phyloP scores from a whole-genome alignment of 345 rosid genomes.

The Acer saccharum region DNA sequence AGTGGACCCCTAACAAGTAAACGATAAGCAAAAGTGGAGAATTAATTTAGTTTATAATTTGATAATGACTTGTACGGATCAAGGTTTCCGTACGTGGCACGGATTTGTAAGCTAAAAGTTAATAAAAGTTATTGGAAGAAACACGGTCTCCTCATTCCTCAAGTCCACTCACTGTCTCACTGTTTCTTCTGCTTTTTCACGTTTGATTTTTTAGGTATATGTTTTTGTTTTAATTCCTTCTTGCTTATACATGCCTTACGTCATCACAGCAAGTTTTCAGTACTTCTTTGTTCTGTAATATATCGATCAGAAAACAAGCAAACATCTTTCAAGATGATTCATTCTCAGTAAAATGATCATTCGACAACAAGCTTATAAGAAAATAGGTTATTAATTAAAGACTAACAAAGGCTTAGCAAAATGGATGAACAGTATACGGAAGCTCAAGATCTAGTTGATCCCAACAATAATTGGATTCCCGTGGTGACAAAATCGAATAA shows the following conservation, averaged over 20 bases:
- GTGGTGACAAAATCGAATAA: too few relatives aligned
- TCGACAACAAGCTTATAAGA: too few relatives aligned
- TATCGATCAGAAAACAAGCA: too few relatives aligned
- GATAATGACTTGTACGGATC: conserved; percentile 11
- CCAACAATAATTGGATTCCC: too few relatives aligned
- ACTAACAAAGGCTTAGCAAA: too few relatives aligned
- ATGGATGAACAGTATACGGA: too few relatives aligned
- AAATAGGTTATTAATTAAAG: too few relatives aligned
- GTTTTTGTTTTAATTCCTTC: not conserved
- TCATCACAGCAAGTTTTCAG: not conserved
- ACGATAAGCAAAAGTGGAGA: not conserved
- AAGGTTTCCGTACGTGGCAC: conserved; percentile 11
- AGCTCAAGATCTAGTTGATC: too few relatives aligned
- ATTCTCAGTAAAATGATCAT: too few relatives aligned
- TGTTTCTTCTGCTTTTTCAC: not conserved
- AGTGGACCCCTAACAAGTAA: not conserved
- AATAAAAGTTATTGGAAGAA: not conserved
- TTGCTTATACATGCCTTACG: conserved; percentile 7
- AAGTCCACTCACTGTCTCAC: not conserved
- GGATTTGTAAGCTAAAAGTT: not conserved
- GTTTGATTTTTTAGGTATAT: not conserved
- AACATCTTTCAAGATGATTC: too few relatives aligned
- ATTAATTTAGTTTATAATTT: too few relatives aligned
- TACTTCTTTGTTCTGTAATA: too few relatives aligned
- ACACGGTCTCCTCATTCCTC: not conserved